Evolutionary conservation across 164 flowering plant species (phyloP).

Genomic region (Umbellularia californica): DNA sequence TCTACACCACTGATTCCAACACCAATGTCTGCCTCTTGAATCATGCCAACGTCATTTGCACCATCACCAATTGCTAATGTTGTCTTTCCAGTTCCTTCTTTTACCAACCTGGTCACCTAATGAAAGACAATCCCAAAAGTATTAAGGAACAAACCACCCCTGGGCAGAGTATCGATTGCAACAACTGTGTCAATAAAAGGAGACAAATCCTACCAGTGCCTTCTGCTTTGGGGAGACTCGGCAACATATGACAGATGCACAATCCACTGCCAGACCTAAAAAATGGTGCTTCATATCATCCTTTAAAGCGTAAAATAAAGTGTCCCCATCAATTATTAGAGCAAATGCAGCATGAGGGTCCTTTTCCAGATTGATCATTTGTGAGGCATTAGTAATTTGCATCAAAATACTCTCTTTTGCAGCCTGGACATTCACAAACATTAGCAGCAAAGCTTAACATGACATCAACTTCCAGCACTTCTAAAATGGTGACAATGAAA

Average conservation of each 20-base stretch:
- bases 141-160: neutral
- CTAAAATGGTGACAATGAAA: constrained; percentile 3
- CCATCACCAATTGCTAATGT: constrained; percentile 98
- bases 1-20: constrained; percentile 98
- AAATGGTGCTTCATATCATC: constrained; percentile 80
- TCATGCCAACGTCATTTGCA: constrained; percentile 99
- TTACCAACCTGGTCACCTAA: constrained; percentile 88
- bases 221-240: constrained; percentile 98
- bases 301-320: constrained; percentile 67
- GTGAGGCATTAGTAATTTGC: constrained; percentile 78
- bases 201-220: constrained; percentile 58
- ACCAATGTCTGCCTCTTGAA: constrained; percentile 99
- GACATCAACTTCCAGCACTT: constrained; percentile 7
- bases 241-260: constrained; percentile 96
- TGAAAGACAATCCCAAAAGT: constrained; percentile 9
- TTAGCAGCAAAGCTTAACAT: constrained; percentile 20
- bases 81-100: constrained; percentile 87
- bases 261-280: constrained; percentile 70
- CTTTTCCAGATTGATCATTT: constrained; percentile 81
- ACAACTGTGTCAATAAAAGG: neutral
- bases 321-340: constrained; percentile 88
- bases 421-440: constrained; percentile 49
- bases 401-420: constrained; percentile 62
- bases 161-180: neutral
- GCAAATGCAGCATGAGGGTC: constrained; percentile 99